Base-by-base conservation (phyloP, 1,284 basidiomycete species). In the Apiotrichum mycotoxinovorans region DNA sequence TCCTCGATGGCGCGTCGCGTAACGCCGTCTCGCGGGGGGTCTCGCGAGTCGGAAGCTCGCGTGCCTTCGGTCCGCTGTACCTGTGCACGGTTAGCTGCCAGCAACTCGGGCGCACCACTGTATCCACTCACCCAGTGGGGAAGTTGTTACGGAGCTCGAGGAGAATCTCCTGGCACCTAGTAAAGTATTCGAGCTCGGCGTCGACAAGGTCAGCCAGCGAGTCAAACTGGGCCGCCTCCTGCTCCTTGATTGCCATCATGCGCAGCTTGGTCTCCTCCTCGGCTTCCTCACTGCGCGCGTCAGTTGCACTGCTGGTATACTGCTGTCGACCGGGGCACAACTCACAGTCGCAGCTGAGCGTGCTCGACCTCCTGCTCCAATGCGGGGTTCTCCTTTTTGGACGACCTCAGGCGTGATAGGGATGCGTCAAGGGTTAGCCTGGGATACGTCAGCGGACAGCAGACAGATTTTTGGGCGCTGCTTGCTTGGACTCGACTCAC, bases 361-460 rank as follows among this genome's bases (percentile, higher is more conserved):
- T 80, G 79, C 47, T 85, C 83, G 50, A 87, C 78, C 66, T 93
- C 90, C 30, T 89, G 86, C 63, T 92, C 87, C 1, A 87, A 83
- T 46, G 87, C 86, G 14, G 79, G 72, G 53, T 74, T 81, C 37
- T 91, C 88, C 75, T 88, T 74, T 62, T 79, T 78, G 46, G 64
- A 80, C 48, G 68, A 79, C 69, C 85, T 85, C 34, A 84, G 56
- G 68, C 87, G 88, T 40, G 88, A 80, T 14, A 83, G 76, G 2
- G 88, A 87, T 2, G 89, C 84, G 66, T 93, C 91, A 40, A 86
- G 85, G 54, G 85, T 85, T 56, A 88, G 73, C 67, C 89, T 91
- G 61, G 26, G 45, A 48, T 35, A 42, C 23, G 37, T 58, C 45
- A 60, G 58, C 33, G 15, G 41, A 12, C 14, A 27, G 5, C 20